Conservation (phyloP, 495 filamentous ascomycete genomes). For the Rusavskia elegans region DNA sequence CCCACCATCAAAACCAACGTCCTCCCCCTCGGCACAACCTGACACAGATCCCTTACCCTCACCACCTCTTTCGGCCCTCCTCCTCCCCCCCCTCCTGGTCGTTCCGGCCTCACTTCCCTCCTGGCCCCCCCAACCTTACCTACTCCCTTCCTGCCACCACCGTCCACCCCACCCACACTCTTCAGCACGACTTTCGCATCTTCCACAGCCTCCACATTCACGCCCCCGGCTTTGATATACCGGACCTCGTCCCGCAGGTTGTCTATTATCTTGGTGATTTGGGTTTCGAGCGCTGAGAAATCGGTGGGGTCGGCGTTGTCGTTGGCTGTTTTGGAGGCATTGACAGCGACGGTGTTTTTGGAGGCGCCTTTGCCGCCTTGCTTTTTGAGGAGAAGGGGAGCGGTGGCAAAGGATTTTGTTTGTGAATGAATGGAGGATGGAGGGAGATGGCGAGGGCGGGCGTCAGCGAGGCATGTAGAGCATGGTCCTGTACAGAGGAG, state of each 20-base stretch:
- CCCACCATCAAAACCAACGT: conserved; percentile 7
- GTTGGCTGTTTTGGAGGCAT: conserved; percentile 1
- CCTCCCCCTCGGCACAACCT: conserved; percentile 6
- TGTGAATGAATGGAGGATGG: neutral
- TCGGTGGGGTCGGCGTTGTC: conserved; percentile 6
- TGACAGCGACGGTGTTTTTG: conserved; percentile 6
- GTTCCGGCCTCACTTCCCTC: neutral
- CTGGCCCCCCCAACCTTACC: neutral
- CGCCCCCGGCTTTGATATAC: conserved; percentile 1
- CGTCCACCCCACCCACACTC: neutral
- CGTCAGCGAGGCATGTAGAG: neutral
- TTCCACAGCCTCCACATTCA: conserved; percentile 1
- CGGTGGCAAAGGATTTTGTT: conserved; percentile 2
- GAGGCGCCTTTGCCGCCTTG: conserved; percentile 4
- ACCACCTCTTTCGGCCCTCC: neutral
- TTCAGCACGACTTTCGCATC: conserved; percentile 1
- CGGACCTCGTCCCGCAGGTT: conserved; percentile 1
- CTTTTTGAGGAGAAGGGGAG: conserved; percentile 2
- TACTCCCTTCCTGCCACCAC: neutral
- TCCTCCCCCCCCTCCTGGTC: neutral
- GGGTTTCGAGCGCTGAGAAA: conserved; percentile 7
- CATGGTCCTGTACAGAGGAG: neutral
- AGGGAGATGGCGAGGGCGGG: neutral
- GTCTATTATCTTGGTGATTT: conserved; percentile 3
- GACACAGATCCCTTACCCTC: neutral